Base-by-base conservation (phyloP, 2,329 filamentous ascomycete species). In the Neonectria faginata region DNA sequence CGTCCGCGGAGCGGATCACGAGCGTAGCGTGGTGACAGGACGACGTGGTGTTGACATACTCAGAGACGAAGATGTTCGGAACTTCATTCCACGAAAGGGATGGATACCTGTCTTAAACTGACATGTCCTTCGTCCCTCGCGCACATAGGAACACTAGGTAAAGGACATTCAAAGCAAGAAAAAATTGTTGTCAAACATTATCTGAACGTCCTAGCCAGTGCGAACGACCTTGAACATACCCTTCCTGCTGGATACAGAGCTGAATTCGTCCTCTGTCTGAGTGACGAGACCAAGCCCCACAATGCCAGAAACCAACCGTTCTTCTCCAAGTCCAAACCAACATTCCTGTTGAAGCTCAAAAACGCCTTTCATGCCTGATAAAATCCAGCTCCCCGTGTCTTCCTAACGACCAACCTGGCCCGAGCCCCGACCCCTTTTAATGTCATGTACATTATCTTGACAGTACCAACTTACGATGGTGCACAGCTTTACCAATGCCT, bases 21-120 rank as follows among this genome's bases (percentile, higher is more conserved):
- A 92, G 77, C 81, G 84, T n/a, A 92, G 90, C 72, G 79, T 92
- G 2, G 82, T 92, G 3, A 92, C 90, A 2, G 89, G 88, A 1
- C 80, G 89, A 57, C 78, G 81, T 10, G 88, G 86, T 2, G 77
- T 74, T 5, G 88, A 92, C 25, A 83, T 92, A 3, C 79, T 92
- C 51, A 75, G 72, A 22, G 89, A 92, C 69, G 88, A 91, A 70
- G 84, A 84, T 0, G 86, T 92, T 2, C 74, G 79, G 20, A 83
- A 81, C 1, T 92, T 87, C 74, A 74, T 85, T 6, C 82, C 82
- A 5, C 80, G 90, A 58, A 87, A 84, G 72, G 88, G 88, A 6
- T 92, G 90, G 90, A 83, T 71, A 45, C 78, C 82, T 3, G 77
- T 84, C 3, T 51, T 84, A 59, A 79, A 79, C 14, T 73, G 51